A percentile compares a stretch with the other conserved stretches of the same genome.
phyloP scores from a whole-genome alignment of 371 early-diverging fungal genomes.

The Syncephalastrum sp. region DNA sequence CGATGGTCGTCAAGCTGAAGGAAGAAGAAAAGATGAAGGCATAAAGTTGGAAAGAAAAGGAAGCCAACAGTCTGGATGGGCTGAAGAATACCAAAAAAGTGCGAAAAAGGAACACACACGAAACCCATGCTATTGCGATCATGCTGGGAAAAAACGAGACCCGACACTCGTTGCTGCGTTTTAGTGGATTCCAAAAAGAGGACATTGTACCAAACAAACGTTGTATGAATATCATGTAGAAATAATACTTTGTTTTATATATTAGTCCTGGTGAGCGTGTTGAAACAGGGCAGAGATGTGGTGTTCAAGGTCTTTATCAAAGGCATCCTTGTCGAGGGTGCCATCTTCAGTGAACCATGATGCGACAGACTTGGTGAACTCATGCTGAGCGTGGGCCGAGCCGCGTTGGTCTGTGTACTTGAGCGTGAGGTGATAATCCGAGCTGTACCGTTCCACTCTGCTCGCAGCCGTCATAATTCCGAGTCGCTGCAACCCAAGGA shows the following conservation, averaged over 20 bases:
- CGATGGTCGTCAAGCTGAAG: too few relatives aligned
- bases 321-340: slow-evolving; percentile 13
- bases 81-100: too few relatives aligned
- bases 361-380: slow-evolving; percentile 24
- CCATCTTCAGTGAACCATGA: slow-evolving; percentile 40
- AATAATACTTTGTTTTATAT: neutral
- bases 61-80: too few relatives aligned
- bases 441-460: slow-evolving; percentile 24
- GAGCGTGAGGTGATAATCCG: slow-evolving; percentile 23
- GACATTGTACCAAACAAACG: too few relatives aligned
- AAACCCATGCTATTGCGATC: neutral
- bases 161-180: neutral
- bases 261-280: slow-evolving; percentile 25
- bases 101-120: too few relatives aligned
- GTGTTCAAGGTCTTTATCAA: slow-evolving; percentile 29
- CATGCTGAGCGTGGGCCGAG: neutral
- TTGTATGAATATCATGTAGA: too few relatives aligned
- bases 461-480: slow-evolving; percentile 24
- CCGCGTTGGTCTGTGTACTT: slow-evolving; percentile 18
- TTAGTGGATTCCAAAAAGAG: neutral
- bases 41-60: too few relatives aligned
- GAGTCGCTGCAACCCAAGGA: slow-evolving; percentile 6
- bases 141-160: neutral
- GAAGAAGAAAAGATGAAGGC: too few relatives aligned
- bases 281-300: slow-evolving; percentile 13